Evolutionary conservation across 805 yeast genomes (phyloP), one percentile per base, ranked within the genome.

Genomic region (Ogataea siamensis): DNA sequence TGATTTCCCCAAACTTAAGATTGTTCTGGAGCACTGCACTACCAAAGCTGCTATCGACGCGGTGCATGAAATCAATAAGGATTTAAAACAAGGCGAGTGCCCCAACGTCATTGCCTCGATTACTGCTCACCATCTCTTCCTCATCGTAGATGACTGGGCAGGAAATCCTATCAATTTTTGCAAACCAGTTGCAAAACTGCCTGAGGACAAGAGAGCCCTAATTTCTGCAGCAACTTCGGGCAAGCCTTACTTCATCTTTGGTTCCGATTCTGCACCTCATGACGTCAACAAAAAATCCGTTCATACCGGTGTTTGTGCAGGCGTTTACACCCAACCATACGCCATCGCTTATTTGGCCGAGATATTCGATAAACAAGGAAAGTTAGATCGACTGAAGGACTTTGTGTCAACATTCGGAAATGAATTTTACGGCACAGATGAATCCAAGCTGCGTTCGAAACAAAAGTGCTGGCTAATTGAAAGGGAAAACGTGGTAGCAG

Each of bases 251-350:
- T 93, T 89, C 62, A 87, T 93, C 68, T 93, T 89, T 57, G 99
- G 99, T 5, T 86, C 96, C 1, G 99, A 93, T 61, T 87, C 96
- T 15, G 99, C 99, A 20, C 99, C 99, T 17, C 99, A 93, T 60
- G 95, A 96, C 6, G 55, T 86, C 17, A 75, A 76, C 46, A 80
- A 80, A 43, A 94, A 94, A 63, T 71, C 86, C 17, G 81, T 74
- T 44, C 87, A 78, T 49, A 67, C 70, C 24, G 91, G 89, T 15
- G 97, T 91, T 12, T 87, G 97, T 54, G 99, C 99, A n/a, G 99
- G 99, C 55, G 96, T 93, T 7, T 93, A 76, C 64, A 86, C 98
- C 2, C 99, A 93, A 62, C 74, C 86, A 15, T 76, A 76, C 51
- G 95, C 84, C 2, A 62, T 93, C 13, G 70, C 88, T 7, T 93